Evolutionary conservation across 1,284 basidiomycete species (phyloP).

Genomic region (Agaricales sp.): DNA sequence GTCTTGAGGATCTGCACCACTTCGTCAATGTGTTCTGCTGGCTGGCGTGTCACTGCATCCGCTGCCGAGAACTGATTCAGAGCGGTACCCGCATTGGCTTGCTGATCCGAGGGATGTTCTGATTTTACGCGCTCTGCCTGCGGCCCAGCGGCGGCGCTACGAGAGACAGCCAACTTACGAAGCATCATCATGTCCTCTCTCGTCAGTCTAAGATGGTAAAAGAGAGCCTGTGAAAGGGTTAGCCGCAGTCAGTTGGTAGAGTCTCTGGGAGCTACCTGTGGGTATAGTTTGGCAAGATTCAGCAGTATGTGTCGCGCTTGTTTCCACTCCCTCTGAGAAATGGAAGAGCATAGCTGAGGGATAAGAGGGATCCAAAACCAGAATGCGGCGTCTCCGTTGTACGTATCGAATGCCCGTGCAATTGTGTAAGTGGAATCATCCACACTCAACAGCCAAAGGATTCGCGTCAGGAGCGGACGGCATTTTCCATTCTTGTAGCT

Average conservation of each 20-base stretch:
- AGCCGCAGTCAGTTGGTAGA: too few relatives aligned
- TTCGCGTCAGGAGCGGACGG: slow-evolving; percentile 83
- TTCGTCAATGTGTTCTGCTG: slow-evolving; percentile 89
- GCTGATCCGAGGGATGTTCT: background rate
- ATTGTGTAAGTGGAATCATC: slow-evolving; percentile 77
- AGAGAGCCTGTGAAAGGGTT: slow-evolving; percentile 62
- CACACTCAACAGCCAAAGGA: slow-evolving; percentile 94
- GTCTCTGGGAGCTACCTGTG: too few relatives aligned
- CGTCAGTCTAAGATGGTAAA: slow-evolving; percentile 90
- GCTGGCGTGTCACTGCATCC: slow-evolving; percentile 19
- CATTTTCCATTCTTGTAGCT: slow-evolving; percentile 94
- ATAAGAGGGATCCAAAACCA: slow-evolving; percentile 99
- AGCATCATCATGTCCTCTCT: slow-evolving; percentile 71
- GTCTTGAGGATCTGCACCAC: slow-evolving; percentile 94
- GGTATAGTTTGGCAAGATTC: slow-evolving; percentile 87
- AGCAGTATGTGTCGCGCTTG: slow-evolving; percentile 88
- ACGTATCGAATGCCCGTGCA: slow-evolving; percentile 88
- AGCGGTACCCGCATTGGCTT: background rate
- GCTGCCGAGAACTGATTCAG: slow-evolving; percentile 13
- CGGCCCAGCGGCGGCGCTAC: background rate
- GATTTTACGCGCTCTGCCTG: background rate
- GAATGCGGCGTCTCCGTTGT: slow-evolving; percentile 93
- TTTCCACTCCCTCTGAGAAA: slow-evolving; percentile 87
- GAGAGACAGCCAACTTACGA: slow-evolving; percentile 5
- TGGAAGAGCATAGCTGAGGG: slow-evolving; percentile 88